These are phyloP conservation scores for Apiotrichum akiyoshidainum DNA, from an alignment of 1,284 basidiomycete genomes.

Conservation along the genomic window DNA sequence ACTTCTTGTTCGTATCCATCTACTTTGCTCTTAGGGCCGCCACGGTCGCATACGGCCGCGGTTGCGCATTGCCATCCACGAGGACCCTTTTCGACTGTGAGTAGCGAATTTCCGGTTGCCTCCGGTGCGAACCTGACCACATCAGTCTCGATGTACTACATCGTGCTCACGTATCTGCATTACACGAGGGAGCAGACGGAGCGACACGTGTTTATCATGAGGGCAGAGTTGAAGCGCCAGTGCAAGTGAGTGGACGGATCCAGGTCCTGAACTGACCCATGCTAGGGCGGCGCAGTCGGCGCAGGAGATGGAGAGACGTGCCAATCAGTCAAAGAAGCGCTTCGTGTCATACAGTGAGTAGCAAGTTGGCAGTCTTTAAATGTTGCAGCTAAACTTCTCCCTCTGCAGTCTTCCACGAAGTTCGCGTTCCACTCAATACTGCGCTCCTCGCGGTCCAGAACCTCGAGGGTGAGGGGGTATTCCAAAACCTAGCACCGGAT, in stretches of 20 bases:
- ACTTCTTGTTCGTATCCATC: no score
- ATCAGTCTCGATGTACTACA: not conserved
- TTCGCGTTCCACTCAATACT: slow-evolving; percentile 88
- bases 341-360: slow-evolving; percentile 2
- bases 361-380: slow-evolving; percentile 69
- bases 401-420: slow-evolving; percentile 54
- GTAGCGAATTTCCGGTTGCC: not conserved
- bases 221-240: slow-evolving; percentile 72
- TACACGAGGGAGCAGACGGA: not conserved
- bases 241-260: slow-evolving; percentile 13
- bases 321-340: slow-evolving; percentile 55
- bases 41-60: no score
- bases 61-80: no score
- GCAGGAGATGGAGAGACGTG: slow-evolving; percentile 75
- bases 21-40: no score
- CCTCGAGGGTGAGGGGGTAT: slow-evolving; percentile 63
- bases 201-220: slow-evolving; percentile 58
- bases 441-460: slow-evolving; percentile 85
- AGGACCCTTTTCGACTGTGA: no score
- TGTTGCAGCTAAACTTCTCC: not conserved
- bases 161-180: not conserved
- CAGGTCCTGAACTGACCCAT: no score
- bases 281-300: slow-evolving; percentile 68
- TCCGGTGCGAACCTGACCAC: not conserved
- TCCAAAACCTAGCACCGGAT: slow-evolving; percentile 35